Base-by-base conservation (phyloP, 805 yeast species). In the Metschnikowia colocasiae region DNA sequence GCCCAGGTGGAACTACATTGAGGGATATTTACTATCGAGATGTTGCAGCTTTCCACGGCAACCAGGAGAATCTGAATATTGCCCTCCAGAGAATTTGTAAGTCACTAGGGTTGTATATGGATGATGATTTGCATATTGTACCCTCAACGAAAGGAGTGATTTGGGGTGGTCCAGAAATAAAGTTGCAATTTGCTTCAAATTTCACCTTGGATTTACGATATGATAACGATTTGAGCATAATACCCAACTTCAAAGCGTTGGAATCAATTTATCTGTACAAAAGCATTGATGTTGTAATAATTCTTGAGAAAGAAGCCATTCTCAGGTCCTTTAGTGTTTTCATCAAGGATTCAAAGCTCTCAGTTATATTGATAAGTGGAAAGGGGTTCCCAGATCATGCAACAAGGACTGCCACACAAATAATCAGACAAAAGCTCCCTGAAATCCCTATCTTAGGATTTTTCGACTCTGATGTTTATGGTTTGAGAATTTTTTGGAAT, bases 291-390 rank as follows among this genome's bases (percentile, higher is more conserved):
- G 53, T 34, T 8, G 48, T 70, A 0, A 56, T 70, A 0, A 47
- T 68, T 2, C 44, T 71, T 12, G 76, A 72, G 47, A 72, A 72
- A 49, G 76, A 72, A 35, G 75, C 76, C 2, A 63, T 71, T 1
- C 68, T 69, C 53, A 63, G 62, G 40, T 65, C 71, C 1, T 59
- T 66, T 47, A 59, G 67, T 50, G 47, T 55, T n/a, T 53, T 51
- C 38, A 22, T 62, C 3, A 51, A 50, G 23, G 31, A 19, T 0
- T 12, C 19, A n/a, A n/a, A 36, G 6, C 34, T 18, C 16, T 20
- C 40, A 4, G 29, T 47, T 7, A 25, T 55, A 6, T 29, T 47
- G 29, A 23, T 54, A 6, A 55, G 56, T 10, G 60, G 57, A 1
- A 54, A 53, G 32, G 59, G 59, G 3, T 53, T 50, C 31, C 57